Evolutionary conservation across 2,329 filamentous ascomycete genomes (phyloP).

Genomic region (Phyllosticta citribraziliensis): DNA sequence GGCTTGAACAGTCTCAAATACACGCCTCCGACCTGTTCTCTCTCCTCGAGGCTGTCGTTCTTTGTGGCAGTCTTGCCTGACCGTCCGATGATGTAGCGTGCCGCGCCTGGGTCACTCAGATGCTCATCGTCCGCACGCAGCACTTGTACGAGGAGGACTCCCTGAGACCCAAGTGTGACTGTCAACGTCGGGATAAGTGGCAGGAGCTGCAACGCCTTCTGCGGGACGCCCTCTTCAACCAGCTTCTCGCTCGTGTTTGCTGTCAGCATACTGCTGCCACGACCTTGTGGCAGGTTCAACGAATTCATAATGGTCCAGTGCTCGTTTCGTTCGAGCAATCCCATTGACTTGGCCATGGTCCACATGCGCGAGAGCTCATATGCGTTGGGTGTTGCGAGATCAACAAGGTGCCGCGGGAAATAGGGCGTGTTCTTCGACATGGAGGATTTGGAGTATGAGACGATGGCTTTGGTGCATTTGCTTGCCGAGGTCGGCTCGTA

Average conservation of each 20-base stretch:
- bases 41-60: conserved; percentile 36
- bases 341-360: conserved; percentile 53
- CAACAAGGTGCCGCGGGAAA: conserved; percentile 55
- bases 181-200: conserved; percentile 80
- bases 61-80: neutral
- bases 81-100: conserved; percentile 54
- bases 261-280: conserved; percentile 62
- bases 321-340: conserved; percentile 55
- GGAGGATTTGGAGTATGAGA: neutral
- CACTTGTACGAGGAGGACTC: conserved; percentile 66
- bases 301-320: conserved; percentile 79
- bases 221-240: conserved; percentile 71
- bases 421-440: conserved; percentile 17
- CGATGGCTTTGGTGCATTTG: no score
- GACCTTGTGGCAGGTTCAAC: conserved; percentile 60
- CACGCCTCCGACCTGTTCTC: conserved; percentile 57
- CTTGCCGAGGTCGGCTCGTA: neutral
- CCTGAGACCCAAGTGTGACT: conserved; percentile 69
- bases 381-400: conserved; percentile 72
- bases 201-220: conserved; percentile 73
- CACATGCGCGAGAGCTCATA: conserved; percentile 78
- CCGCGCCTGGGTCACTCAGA: conserved; percentile 51
- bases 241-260: conserved; percentile 56
- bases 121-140: conserved; percentile 58
- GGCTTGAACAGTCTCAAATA: conserved; percentile 69